Percentiles rank a stretch among this genome's conserved stretches.
Conservation (phyloP, 1,139 yeast species). For the Yamadazyma diddensiae region DNA sequence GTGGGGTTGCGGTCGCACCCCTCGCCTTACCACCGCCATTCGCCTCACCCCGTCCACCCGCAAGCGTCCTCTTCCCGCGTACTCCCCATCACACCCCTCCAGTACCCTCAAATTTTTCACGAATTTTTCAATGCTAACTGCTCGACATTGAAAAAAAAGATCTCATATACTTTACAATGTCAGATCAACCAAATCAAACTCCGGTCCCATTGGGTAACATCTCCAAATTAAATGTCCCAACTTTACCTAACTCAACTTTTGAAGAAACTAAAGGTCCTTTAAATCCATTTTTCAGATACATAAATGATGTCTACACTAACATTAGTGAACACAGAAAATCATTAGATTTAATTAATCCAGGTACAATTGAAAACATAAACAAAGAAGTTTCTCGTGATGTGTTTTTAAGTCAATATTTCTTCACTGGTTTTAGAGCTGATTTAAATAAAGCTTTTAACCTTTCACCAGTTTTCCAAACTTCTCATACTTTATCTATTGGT, state of each 20-base stretch:
- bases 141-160: conserved; percentile 7
- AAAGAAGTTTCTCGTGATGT: conserved; percentile 95
- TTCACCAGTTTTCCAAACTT: conserved; percentile 95
- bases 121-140: conserved; percentile 4
- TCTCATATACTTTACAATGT: conserved; percentile 9
- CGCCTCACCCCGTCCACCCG: too few relatives aligned
- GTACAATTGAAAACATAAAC: conserved; percentile 89
- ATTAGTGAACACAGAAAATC: conserved; percentile 78
- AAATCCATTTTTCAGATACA: conserved; percentile 77
- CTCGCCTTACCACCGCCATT: not conserved
- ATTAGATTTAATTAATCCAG: conserved; percentile 84
- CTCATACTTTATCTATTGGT: conserved; percentile 91
- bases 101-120: conserved; percentile 11
- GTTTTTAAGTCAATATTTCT: conserved; percentile 82
- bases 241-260: conserved; percentile 57
- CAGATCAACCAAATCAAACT: conserved; percentile 18
- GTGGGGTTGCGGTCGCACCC: too few relatives aligned
- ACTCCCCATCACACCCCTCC: not conserved
- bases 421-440: conserved; percentile 97
- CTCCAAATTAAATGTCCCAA: conserved; percentile 50
- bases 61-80: too few relatives aligned
- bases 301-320: conserved; percentile 72
- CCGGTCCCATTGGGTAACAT: conserved; percentile 50
- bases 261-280: conserved; percentile 49
- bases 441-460: conserved; percentile 87